These are phyloP conservation scores for Leccinum holopus DNA, from an alignment of 1,284 basidiomycete species.

Conservation along the genomic window DNA sequence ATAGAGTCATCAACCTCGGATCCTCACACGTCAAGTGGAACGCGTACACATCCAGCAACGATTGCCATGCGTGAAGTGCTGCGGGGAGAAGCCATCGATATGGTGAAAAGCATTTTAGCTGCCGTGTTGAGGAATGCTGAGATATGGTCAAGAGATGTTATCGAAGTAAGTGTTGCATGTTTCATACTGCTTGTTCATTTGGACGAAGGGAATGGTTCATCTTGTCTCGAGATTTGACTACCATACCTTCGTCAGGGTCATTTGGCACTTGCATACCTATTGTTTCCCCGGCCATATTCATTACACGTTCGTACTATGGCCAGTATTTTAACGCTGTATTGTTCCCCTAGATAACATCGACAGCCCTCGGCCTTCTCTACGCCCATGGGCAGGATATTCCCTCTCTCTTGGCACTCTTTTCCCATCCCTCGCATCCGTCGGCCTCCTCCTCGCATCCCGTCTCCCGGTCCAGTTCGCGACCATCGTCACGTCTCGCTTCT, in stretches of 20 bases:
- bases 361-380: conserved; percentile 32
- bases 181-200: conserved; percentile 1
- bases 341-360: conserved; percentile 29
- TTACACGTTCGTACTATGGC: not conserved
- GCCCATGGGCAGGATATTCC: conserved; percentile 25
- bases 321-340: conserved; percentile 10
- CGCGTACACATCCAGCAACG: conserved; percentile 63
- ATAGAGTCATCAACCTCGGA: conserved; percentile 5
- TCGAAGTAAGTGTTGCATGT: conserved; percentile 28
- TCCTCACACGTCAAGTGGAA: conserved; percentile 37
- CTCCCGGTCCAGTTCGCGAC: conserved; percentile 25
- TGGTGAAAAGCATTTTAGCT: conserved; percentile 60
- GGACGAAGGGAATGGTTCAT: not conserved
- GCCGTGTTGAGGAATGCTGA: conserved; percentile 38
- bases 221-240: not conserved
- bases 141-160: conserved; percentile 27
- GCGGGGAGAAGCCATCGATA: conserved; percentile 58
- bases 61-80: conserved; percentile 64
- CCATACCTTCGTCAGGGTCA: not conserved
- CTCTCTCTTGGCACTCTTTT: conserved; percentile 25
- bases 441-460: conserved; percentile 19
- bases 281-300: not conserved
- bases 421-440: conserved; percentile 9
- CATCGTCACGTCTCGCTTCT: conserved; percentile 27
- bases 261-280: not conserved